phyloP scores from a whole-genome alignment of 139 green algal species.

The Diplosphaera chodatii region DNA sequence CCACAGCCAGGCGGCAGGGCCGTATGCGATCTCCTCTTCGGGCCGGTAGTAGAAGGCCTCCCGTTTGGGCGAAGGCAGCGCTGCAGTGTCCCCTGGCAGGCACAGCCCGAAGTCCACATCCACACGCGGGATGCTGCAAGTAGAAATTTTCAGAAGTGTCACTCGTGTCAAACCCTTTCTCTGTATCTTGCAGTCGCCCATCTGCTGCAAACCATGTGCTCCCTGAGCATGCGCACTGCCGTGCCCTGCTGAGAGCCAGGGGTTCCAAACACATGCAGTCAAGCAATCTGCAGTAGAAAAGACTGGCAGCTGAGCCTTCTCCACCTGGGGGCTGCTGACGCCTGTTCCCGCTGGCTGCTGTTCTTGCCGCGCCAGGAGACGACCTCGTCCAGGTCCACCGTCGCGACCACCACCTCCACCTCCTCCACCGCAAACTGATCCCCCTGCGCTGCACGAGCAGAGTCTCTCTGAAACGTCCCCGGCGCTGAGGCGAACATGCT shows the following conservation, averaged over 20 bases:
- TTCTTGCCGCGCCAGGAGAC: conserved; percentile 55
- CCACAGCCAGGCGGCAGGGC: conserved; percentile 96
- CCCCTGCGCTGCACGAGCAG: too few relatives aligned
- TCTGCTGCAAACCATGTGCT: too few relatives aligned
- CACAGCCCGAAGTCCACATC: conserved; percentile 51
- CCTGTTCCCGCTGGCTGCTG: conserved; percentile 72
- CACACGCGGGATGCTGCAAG: conserved; percentile 31
- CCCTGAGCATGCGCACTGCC: too few relatives aligned
- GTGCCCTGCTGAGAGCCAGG: too few relatives aligned
- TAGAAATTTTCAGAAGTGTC: too few relatives aligned
- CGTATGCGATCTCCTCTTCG: conserved; percentile 91
- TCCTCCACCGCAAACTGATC: conserved; percentile 67
- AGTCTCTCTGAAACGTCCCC: too few relatives aligned
- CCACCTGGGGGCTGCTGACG: conserved; percentile 21
- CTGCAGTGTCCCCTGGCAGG: conserved; percentile 2
- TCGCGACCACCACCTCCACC: conserved; percentile 81
- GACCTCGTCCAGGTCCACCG: conserved; percentile 90
- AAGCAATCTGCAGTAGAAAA: too few relatives aligned
- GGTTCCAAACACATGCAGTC: too few relatives aligned
- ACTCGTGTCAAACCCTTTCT: too few relatives aligned
- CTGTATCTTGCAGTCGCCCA: too few relatives aligned
- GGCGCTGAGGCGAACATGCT: too few relatives aligned
- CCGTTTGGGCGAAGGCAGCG: conserved; percentile 15
- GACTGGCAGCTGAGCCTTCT: too few relatives aligned
- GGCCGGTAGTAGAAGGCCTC: conserved; percentile 30